Base-by-base conservation (phyloP, 352 stramenopile species). In the Phytophthora constricta region DNA sequence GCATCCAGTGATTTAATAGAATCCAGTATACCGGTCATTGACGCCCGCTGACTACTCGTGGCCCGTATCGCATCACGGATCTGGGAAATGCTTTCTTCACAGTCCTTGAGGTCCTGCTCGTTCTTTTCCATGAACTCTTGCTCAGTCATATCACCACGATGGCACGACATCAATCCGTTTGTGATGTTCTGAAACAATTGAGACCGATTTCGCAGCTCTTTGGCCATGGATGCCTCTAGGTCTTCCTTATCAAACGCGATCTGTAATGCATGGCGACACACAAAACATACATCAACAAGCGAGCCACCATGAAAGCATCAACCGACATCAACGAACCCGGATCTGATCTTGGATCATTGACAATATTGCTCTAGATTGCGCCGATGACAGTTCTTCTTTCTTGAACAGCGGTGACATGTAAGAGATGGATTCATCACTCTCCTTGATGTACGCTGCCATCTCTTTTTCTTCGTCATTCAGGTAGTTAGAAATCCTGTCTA, bases 11-110 rank as follows among this genome's bases (percentile, higher is more conserved):
- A 84, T 8, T 73, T 63, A 9, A 92, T 70, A 0, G 73, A 78
- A 49, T 88, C 74, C 17, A 92, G 50, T 39, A 82, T 65, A 25
- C 61, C 41, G 34, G 48, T 47, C 53, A 79, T 79, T 28, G 65
- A 73, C 48, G 58, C 57, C 26, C 66, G 61, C 43, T 72, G 65
- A 11, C 19, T 42, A 5, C 31, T 58, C 26, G 55, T 69, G 20
- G 70, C 62, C 14, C 63, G 58, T 13, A 92, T 64, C 14, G 76
- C 73, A 19, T 80, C 75, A 16, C 59, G 75, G 31, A 93, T 70
- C 14, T 88, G 73, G 5, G 70, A 74, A 60, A 93, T 90, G 34
- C 63, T 80, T 20, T 90, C 77, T 55, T 94, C 82, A 43, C 79
- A 92, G 17, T 64, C 49, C 16, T 71, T 79, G 3, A 94, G 52